Conservation (phyloP, 805 yeast genomes). For the Vanderwaltozyma polyspora region DNA sequence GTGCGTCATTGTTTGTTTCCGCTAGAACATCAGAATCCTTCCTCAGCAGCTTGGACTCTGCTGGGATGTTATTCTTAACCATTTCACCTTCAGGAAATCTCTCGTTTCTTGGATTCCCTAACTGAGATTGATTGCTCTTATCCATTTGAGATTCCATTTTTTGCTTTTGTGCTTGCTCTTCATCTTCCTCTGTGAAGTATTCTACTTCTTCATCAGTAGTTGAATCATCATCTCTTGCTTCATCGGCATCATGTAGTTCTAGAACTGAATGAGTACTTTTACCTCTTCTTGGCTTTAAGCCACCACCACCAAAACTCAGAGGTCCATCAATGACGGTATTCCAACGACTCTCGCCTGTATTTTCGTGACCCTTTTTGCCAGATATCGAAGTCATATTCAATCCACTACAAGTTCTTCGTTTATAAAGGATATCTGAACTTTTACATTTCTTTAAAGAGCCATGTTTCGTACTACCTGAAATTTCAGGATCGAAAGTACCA, state of each 20-base stretch:
- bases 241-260: slow-evolving; percentile 17
- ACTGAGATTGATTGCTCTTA: slow-evolving; percentile 1
- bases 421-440: slow-evolving; percentile 22
- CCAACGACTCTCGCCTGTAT: not conserved
- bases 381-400: slow-evolving; percentile 26
- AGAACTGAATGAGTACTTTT: slow-evolving; percentile 21
- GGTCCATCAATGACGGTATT: slow-evolving; percentile 4
- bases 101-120: not conserved
- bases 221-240: slow-evolving; percentile 16
- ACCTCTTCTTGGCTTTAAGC: slow-evolving; percentile 22
- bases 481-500: slow-evolving; percentile 8
- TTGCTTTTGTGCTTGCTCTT: slow-evolving; percentile 1
- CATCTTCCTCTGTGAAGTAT: slow-evolving; percentile 29
- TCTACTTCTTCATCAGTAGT: slow-evolving; percentile 33
- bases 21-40: not conserved
- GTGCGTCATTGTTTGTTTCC: not conserved
- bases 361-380: slow-evolving; percentile 7
- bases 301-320: too few species aligned
- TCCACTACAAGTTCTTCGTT: slow-evolving; percentile 22
- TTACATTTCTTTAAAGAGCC: slow-evolving; percentile 16
- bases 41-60: not conserved
- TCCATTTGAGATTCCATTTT: not conserved
- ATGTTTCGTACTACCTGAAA: slow-evolving; percentile 1
- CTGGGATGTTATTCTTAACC: not conserved
- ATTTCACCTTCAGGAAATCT: slow-evolving; percentile 1